These are phyloP conservation scores for Gnetum montanum DNA, from an alignment of 75 land plant species.

Conservation along the genomic window DNA sequence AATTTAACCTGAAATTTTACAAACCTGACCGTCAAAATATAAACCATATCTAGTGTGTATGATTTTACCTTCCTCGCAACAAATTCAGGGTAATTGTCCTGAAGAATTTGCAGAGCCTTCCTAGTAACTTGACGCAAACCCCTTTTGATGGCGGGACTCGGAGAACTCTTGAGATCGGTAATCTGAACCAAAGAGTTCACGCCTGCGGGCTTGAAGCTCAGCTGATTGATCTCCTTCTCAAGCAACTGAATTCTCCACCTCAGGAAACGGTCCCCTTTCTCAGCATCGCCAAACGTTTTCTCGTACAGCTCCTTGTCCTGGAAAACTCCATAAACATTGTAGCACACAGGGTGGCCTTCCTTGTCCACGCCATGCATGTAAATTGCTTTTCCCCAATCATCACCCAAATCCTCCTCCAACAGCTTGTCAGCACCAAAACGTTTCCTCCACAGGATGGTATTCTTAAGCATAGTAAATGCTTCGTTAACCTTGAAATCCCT, in stretches of 20 bases:
- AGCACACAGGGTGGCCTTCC: constrained; percentile 70
- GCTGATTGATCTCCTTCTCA: constrained; percentile 42
- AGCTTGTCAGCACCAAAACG: constrained; percentile 28
- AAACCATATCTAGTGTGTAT: neutral
- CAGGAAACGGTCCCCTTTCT: constrained; percentile 26
- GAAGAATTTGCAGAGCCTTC: constrained; percentile 30
- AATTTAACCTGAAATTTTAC: too few relatives aligned
- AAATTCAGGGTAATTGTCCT: constrained; percentile 68
- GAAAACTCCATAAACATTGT: constrained; percentile 57
- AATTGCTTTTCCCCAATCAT: constrained; percentile 25
- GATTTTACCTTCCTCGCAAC: constrained; percentile 35
- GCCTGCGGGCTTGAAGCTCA: constrained; percentile 48
- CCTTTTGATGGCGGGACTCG: constrained; percentile 12
- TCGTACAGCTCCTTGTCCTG: constrained; percentile 54
- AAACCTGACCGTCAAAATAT: neutral
- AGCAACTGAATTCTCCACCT: constrained; percentile 58
- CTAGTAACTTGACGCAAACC: constrained; percentile 22
- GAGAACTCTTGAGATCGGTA: constrained; percentile 51
- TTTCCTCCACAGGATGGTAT: constrained; percentile 42
- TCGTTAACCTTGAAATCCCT: constrained; percentile 64
- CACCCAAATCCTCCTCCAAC: constrained; percentile 29
- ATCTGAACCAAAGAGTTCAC: constrained; percentile 50
- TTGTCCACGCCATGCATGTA: constrained; percentile 47
- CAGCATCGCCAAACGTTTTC: constrained; percentile 43
- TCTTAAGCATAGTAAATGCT: constrained; percentile 47